A percentile compares a stretch with the other conserved stretches of the same genome.
Conservation (phyloP, 768 basidiomycete species). For the Sarcomyxa edulis region DNA sequence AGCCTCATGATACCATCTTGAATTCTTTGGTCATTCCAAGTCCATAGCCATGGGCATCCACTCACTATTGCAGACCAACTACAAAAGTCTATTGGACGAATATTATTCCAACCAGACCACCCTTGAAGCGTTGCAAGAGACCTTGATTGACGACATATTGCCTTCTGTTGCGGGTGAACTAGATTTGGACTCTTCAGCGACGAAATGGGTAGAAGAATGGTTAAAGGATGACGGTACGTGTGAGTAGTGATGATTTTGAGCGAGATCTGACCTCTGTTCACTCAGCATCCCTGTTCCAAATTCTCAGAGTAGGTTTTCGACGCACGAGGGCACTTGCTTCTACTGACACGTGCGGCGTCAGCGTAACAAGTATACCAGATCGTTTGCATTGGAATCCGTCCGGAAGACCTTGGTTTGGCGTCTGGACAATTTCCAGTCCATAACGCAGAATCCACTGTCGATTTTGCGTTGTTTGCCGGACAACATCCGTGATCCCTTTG, state of each 20-base stretch:
- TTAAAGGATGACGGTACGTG: slow-evolving; percentile 59
- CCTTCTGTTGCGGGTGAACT: slow-evolving; percentile 59
- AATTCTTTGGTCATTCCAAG: background rate
- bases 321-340: slow-evolving; percentile 9
- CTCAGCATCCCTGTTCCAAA: slow-evolving; percentile 43
- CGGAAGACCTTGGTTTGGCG: slow-evolving; percentile 56
- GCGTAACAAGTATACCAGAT: slow-evolving; percentile 63
- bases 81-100: slow-evolving; percentile 40
- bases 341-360: slow-evolving; percentile 19
- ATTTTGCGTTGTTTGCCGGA: slow-evolving; percentile 52
- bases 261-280: background rate
- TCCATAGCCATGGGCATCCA: slow-evolving; percentile 25
- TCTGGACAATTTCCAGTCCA: slow-evolving; percentile 33
- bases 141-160: slow-evolving; percentile 50
- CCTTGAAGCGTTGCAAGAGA: slow-evolving; percentile 42
- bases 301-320: slow-evolving; percentile 48
- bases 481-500: slow-evolving; percentile 51
- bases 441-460: slow-evolving; percentile 22
- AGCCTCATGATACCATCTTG: too few species aligned
- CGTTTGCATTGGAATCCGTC: slow-evolving; percentile 57
- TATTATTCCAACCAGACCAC: slow-evolving; percentile 45
- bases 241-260: slow-evolving; percentile 1
- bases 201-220: slow-evolving; percentile 56
- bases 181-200: slow-evolving; percentile 37
- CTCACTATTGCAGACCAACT: slow-evolving; percentile 38